Percentiles rank a stretch among this genome's conserved stretches.
Evolutionary conservation across 1,284 basidiomycete genomes (phyloP).

Genomic region (Apiotrichum gamsii): DNA sequence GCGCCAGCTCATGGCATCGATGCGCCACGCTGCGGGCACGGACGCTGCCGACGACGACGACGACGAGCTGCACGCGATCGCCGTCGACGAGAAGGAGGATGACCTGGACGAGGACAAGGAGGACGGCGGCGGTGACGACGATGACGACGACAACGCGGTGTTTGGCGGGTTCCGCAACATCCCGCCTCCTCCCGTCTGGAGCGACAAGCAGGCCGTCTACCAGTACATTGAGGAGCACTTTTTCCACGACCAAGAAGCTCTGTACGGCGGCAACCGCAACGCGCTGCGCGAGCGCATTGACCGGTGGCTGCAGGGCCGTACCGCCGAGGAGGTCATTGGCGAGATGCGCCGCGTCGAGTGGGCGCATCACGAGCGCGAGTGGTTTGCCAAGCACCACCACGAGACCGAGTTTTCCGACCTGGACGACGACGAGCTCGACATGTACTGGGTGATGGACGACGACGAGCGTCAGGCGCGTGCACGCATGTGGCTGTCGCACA

Average conservation of each 20-base stretch:
- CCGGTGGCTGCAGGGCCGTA: slow-evolving; percentile 32
- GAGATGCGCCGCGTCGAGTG: slow-evolving; percentile 55
- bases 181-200: slow-evolving; percentile 21
- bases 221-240: slow-evolving; percentile 27
- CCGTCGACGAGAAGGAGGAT: slow-evolving; percentile 9
- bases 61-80: slow-evolving; percentile 18
- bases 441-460: slow-evolving; percentile 66
- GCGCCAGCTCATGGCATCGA: slow-evolving; percentile 7
- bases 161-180: slow-evolving; percentile 12
- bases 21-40: slow-evolving; percentile 5
- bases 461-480: slow-evolving; percentile 87
- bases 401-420: slow-evolving; percentile 57
- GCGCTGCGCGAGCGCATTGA: slow-evolving; percentile 20
- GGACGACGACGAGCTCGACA: slow-evolving; percentile 89
- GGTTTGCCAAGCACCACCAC: slow-evolving; percentile 29
- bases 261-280: slow-evolving; percentile 21
- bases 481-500: slow-evolving; percentile 93
- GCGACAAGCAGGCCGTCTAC: slow-evolving; percentile 29
- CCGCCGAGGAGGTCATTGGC: slow-evolving; percentile 27
- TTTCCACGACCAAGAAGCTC: slow-evolving; percentile 27
- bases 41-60: slow-evolving; percentile 20
- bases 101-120: slow-evolving; percentile 15
- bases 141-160: slow-evolving; percentile 11
- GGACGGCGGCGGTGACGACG: slow-evolving; percentile 18
- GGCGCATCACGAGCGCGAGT: slow-evolving; percentile 32